phyloP scores from a whole-genome alignment of 2,329 filamentous ascomycete genomes.

The Xenoacremonium recifei region DNA sequence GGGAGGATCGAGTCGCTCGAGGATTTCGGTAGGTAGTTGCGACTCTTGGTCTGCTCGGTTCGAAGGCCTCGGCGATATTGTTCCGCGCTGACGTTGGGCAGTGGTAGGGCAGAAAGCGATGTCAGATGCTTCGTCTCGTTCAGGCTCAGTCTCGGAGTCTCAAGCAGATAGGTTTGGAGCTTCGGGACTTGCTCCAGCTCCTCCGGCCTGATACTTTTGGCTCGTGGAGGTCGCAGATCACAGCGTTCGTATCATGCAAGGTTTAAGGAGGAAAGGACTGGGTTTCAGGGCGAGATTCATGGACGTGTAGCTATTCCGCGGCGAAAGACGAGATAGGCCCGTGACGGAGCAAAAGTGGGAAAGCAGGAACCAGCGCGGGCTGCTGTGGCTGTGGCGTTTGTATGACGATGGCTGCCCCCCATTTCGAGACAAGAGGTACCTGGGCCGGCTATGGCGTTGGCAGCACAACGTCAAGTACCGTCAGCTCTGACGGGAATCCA shows the following conservation, averaged over 20 bases:
- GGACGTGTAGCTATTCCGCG: not conserved
- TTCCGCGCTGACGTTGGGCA: no score
- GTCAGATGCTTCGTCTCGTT: no score
- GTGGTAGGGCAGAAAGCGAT: no score
- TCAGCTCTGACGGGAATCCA: no score
- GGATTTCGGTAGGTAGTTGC: no score
- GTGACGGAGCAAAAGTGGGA: constrained; percentile 1
- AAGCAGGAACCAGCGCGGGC: not conserved
- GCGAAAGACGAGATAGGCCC: not conserved
- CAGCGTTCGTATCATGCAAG: not conserved
- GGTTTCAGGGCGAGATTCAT: not conserved
- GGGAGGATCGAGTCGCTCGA: no score
- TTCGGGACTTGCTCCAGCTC: no score
- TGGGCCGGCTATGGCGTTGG: not conserved
- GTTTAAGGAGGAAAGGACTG: not conserved
- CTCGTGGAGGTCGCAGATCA: not conserved
- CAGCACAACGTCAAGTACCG: not conserved
- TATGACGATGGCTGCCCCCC: constrained; percentile 2
- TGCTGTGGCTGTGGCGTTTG: not conserved
- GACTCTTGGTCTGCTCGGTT: no score
- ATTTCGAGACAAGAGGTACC: not conserved
- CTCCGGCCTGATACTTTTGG: no score
- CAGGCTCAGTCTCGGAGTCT: no score
- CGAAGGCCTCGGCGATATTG: no score
- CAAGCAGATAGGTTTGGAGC: no score